Evolutionary conservation across 768 basidiomycete genomes (phyloP), one percentile per base, ranked within the genome.

Genomic region (Boletus reticuloceps): DNA sequence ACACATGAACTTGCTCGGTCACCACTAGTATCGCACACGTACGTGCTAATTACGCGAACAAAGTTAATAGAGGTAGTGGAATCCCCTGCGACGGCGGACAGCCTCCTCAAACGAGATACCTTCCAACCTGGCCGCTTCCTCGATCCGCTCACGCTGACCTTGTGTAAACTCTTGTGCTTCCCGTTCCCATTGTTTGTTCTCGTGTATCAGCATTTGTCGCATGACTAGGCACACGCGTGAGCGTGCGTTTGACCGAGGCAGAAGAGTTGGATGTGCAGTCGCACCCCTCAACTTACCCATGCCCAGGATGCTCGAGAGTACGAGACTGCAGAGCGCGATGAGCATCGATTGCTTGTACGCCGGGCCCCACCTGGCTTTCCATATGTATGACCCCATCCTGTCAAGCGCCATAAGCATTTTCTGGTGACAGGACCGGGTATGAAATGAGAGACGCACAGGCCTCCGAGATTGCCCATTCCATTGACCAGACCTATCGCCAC

Each of bases 401-500:
- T 37, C 3, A 10, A 17, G 34, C 22, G 4, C 11, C 12, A 19
- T 16, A 47, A 37, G 19, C n/a, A 37, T 29, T 29, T 29, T 29
- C 27, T 9, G 27, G 19, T 2, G 50, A 36, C 25, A 14, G 34
- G 4, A 5, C 34, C 27, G 7, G 34, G 34, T 12, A 34, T 34
- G 36, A 11, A 19, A 19, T 22, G 34, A 37, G 8, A 3, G 72
- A 29, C 80, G 22, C 64, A 85, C 84, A 86, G 50, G 58, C 77
- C 81, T 11, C 83, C 83, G 4, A 85, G 62, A 58, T 82, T 84
- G 25, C 79, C 82, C 14, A 75, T 64, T 3, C 84, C 85, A 54
- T 83, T 85, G 5, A 84, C 82, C 40, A 88, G 75, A 2, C 79
- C 85, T 25, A 86, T 85, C 1, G 82, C 83, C 6, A 79, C 85